phyloP scores from a whole-genome alignment of 2,329 filamentous ascomycete genomes.

The Colletotrichum sp. region DNA sequence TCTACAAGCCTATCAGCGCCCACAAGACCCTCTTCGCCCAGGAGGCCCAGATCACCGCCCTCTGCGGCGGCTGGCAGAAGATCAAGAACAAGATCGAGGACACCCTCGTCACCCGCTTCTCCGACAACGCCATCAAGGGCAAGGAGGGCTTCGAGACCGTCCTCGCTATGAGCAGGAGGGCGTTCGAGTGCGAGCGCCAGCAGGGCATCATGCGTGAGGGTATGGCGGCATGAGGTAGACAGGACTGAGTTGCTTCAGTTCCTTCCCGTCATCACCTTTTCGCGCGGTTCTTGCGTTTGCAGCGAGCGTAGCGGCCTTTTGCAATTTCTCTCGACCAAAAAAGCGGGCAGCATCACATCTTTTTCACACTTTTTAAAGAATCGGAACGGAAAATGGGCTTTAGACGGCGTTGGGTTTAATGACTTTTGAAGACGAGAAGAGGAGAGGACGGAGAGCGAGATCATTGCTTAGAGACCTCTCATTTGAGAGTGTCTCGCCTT shows the following conservation, averaged over 20 bases:
- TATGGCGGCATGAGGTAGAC: not conserved
- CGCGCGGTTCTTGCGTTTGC: not conserved
- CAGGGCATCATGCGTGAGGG: constrained; percentile 10
- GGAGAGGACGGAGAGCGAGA: not conserved
- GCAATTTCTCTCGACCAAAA: not conserved
- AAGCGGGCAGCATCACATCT: constrained; percentile 12
- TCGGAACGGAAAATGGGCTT: not conserved
- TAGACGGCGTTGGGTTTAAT: constrained; percentile 6
- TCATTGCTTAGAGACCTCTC: not conserved
- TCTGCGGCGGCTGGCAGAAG: constrained; percentile 96
- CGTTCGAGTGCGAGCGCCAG: constrained; percentile 81
- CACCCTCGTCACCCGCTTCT: constrained; percentile 84
- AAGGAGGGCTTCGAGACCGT: constrained; percentile 95
- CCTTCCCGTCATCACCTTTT: not conserved
- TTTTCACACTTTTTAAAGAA: not conserved
- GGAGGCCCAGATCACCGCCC: constrained; percentile 88
- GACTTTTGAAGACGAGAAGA: not conserved
- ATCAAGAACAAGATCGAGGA: constrained; percentile 98
- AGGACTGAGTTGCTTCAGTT: not conserved
- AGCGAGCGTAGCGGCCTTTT: not conserved
- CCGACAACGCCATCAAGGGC: constrained; percentile 89
- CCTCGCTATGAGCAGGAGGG: constrained; percentile 88
- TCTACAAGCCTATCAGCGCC: constrained; percentile 71
- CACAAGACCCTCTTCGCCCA: constrained; percentile 82
- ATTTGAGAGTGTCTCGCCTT: not conserved